Evolutionary conservation across 345 rosid genomes (phyloP), one percentile per base, ranked within the genome.

Genomic region (Reutealis trisperma): DNA sequence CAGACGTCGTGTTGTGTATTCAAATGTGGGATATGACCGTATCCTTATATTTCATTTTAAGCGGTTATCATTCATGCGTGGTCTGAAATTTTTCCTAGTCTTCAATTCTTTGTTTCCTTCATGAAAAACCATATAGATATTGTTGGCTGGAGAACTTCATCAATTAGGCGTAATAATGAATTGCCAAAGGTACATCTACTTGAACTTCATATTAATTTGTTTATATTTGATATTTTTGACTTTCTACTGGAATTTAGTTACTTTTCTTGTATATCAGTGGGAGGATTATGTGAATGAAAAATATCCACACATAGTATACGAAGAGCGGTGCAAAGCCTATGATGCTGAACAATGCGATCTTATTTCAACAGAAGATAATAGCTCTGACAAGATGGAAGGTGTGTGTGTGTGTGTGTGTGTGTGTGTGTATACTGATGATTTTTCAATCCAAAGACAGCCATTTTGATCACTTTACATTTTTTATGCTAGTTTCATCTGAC

Each of bases 101-200:
- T 79, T 19, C 37, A 6, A 77, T 69, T 63, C 6, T 34, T 24
- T 80, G 67, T 87, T 87, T 83, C 89, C 83, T 77, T 92, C 27
- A 92, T 71, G 51, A 60, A 55, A 80, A 79, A 13, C 66, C 52
- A 60, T 78, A 70, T 70, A 96, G 99, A 92, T 86, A 87, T 93
- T 25, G 99, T 96, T 71, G 99, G 99, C 45, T 96, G 97, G 99
- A 93, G 94, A 86, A 96, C 99, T 8, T 90, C 99, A 49, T 96
- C 97, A 32, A 92, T 96, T 75, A 87, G 99, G 84, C 92, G 93
- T 76, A 81, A 84, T 66, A 83, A 77, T 76, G 97, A 93, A 77
- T 87, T 96, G 71, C 99, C 98, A 5, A 96, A 92, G 97, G 98
- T 91, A 67, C 52, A 49, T 71, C 9, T 70, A 25, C 68, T 49